These are phyloP conservation scores for Sarcocystis neurona DNA, from an alignment of 169 alveolate species.

Conservation along the genomic window DNA sequence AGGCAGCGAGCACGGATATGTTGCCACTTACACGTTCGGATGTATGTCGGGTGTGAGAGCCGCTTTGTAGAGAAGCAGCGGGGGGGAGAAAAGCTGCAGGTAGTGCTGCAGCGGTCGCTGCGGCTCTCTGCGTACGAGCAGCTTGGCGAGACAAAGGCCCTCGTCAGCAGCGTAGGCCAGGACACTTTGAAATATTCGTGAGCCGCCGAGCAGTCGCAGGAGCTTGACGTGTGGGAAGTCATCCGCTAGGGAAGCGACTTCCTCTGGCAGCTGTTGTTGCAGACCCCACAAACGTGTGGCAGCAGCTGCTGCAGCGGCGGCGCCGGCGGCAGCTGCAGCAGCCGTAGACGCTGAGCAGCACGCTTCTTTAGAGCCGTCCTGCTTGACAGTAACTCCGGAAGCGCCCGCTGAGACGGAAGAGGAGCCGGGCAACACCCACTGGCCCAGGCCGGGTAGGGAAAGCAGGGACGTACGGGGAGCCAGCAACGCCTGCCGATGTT, in stretches of 20 bases:
- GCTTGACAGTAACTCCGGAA: not conserved
- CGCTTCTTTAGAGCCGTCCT: not conserved
- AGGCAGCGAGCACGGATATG: too few species aligned
- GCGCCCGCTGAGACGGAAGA: not conserved
- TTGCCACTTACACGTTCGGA: conserved; percentile 7
- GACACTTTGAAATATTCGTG: conserved; percentile 21
- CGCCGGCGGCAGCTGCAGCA: not conserved
- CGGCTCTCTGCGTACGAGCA: conserved; percentile 17
- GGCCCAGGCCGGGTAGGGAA: not conserved
- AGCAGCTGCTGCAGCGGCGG: not conserved
- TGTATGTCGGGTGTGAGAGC: conserved; percentile 1
- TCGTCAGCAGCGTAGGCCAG: not conserved
- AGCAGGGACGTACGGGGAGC: not conserved
- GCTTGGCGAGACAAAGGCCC: conserved; percentile 9
- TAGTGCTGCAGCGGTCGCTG: not conserved
- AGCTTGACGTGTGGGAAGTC: not conserved
- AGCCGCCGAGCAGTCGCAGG: conserved; percentile 1
- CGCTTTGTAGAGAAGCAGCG: not conserved
- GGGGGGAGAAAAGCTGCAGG: not conserved
- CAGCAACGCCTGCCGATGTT: not conserved
- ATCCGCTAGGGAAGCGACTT: not conserved
- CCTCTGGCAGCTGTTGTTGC: conserved; percentile 10
- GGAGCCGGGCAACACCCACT: not conserved
- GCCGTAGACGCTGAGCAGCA: not conserved
- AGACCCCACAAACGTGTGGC: not conserved